These are phyloP conservation scores for Pestalotiopsis sp. DNA, from an alignment of 2,329 filamentous ascomycete genomes.

Conservation along the genomic window DNA sequence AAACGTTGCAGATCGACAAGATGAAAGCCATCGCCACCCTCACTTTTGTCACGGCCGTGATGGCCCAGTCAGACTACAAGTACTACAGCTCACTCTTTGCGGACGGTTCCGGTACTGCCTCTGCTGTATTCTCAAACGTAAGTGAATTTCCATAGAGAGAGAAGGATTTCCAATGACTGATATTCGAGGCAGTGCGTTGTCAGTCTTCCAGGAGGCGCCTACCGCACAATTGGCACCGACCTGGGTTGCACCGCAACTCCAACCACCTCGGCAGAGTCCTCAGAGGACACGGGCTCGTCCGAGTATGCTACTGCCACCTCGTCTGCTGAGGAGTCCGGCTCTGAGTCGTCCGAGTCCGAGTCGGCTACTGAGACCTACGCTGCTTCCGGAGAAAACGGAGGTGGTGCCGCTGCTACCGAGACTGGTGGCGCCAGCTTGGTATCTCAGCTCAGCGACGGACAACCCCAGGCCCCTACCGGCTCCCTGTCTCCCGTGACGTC, in stretches of 20 bases:
- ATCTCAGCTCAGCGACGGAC: neutral
- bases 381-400: neutral
- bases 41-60: neutral
- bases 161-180: neutral
- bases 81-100: neutral
- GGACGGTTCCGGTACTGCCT: neutral
- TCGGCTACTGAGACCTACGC: neutral
- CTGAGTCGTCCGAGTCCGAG: neutral
- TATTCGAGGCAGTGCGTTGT: neutral
- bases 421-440: neutral
- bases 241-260: conserved; percentile 2
- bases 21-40: neutral
- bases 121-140: conserved; percentile 3
- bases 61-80: neutral
- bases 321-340: neutral
- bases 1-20: neutral
- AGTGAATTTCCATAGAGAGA: neutral
- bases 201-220: neutral
- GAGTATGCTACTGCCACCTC: neutral
- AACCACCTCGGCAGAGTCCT: neutral
- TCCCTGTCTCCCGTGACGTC: neutral
- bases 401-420: neutral
- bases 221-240: conserved; percentile 3
- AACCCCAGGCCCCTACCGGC: neutral
- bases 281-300: neutral